Base-by-base conservation (phyloP, 257 asterid genomes). In the Echium plantagineum region DNA sequence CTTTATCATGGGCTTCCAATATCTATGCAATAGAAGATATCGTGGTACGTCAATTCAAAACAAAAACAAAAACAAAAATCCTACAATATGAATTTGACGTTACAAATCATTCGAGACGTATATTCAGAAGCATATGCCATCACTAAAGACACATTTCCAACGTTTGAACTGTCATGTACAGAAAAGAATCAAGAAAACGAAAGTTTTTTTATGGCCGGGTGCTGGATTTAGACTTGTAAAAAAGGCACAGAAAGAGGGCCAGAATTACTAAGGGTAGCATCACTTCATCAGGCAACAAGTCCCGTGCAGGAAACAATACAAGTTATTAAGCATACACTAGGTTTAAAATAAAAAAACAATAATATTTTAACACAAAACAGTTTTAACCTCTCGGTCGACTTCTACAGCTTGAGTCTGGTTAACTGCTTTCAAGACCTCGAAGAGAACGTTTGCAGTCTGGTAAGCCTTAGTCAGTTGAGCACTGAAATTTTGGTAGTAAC, bases 401-500 rank as follows among this genome's bases (percentile, higher is more conserved):
- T 84, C 94, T 75, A 81, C 87, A 9, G 90, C 66, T 64, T 86
- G 94, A 3, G 87, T 86, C 75, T 81, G 95, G 60, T 84, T 84
- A 69, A 86, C 90, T 67, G 95, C 95, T 80, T 78, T 84, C 78
- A 86, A 78, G 71, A 86, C 95, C 75, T 86, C 95, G 84, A 86
- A 86, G 59, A 86, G 86, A 73, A 86, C 90, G 62, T 80, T 86
- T 60, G 95, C 94, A 20, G 95, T 86, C 70, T 86, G 94, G 80
- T 86, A 81, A 65, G 90, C 95, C 74, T 86, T 86, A 52, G 95
- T 86, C 52, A 84, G 80, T 72, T 81, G 95, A 59, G 95, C 94
- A 71, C 95, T 86, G 81, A 71, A 72, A 64, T 8, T 53, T 24
- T 18, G 15, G 57, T 65, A 63, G 76, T 66, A 58, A 59, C 65